These are phyloP conservation scores for Linnemannia zychae DNA, from an alignment of 192 early-diverging fungal genomes.

Conservation along the genomic window DNA sequence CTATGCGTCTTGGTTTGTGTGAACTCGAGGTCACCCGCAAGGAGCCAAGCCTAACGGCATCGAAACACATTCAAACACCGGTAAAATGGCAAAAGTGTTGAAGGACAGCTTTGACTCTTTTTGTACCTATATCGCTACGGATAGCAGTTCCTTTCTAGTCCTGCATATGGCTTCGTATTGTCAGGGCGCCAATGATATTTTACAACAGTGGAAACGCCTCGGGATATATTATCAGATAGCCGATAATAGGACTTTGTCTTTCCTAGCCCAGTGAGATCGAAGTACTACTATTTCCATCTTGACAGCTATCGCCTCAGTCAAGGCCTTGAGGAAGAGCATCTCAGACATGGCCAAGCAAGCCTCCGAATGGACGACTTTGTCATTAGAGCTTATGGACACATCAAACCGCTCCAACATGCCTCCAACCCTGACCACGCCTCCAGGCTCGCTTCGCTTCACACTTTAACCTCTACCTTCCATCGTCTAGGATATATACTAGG, in stretches of 20 bases:
- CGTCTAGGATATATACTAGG: too few species aligned
- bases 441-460: slow-evolving; percentile 1
- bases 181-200: slow-evolving; percentile 4
- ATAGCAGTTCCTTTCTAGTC: neutral
- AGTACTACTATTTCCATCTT: slow-evolving; percentile 5
- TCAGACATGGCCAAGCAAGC: slow-evolving; percentile 1
- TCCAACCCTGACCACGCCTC: slow-evolving; percentile 9
- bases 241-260: slow-evolving; percentile 11
- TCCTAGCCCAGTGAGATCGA: slow-evolving; percentile 3
- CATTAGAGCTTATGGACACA: neutral
- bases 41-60: neutral
- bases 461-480: too few species aligned
- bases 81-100: slow-evolving; percentile 8
- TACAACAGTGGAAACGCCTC: slow-evolving; percentile 6
- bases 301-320: neutral
- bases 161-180: slow-evolving; percentile 5
- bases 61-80: slow-evolving; percentile 11
- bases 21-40: slow-evolving; percentile 10
- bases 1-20: slow-evolving; percentile 4
- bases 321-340: neutral
- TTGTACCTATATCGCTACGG: slow-evolving; percentile 11
- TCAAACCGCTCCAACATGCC: neutral
- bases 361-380: slow-evolving; percentile 1
- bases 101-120: slow-evolving; percentile 17
- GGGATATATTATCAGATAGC: slow-evolving; percentile 18